Evolutionary conservation across 768 basidiomycete genomes (phyloP), one percentile per base, ranked within the genome.

Genomic region (Aureoboletus auriporus): DNA sequence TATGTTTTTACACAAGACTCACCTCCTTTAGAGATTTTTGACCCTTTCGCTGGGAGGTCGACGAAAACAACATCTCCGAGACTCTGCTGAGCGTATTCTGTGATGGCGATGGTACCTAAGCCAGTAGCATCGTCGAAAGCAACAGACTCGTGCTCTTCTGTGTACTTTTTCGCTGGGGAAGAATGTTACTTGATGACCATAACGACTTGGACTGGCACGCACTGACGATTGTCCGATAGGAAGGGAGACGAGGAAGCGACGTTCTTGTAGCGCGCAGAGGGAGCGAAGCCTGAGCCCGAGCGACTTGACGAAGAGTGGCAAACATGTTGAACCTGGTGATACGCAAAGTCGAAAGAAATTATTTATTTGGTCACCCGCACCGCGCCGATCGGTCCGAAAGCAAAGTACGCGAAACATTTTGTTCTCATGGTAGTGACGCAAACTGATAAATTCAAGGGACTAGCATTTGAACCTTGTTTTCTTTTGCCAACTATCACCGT

Each of bases 51-150:
- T 1, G 91, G 89, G 41, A 99, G 77, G 66, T 98, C 96, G 41
- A 98, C 93, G 70, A 90, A 99, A 40, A 98, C 96, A 44, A 98
- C 92, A 65, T 99, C 96, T 29, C 96, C 96, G 3, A 99, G 78
- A 30, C 84, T 83, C 42, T 83, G 76, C 67, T 97, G 93, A 2
- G 96, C 96, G 63, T 96, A 88, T 63, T 95, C 74, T 13, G 96
- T 97, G 63, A 99, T 89, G 37, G 82, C 80, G 38, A 98, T 75
- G 8, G 79, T 85, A 33, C 92, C 95, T 27, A 93, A 56, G 33
- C 83, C 82, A 16, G 87, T 87, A 35, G 71, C 63, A 49, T 87
- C 79, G 65, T 99, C 93, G 64, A 82, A 90, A 30, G 74, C 68
- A 49, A 97, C 77, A 46, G 83, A 79, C 73, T 99, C 95, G 67